Percentiles rank a stretch among this genome's conserved stretches.
These are phyloP conservation scores for Plasmodium ovale DNA, from an alignment of 169 alveolate genomes.

Conservation along the genomic window DNA sequence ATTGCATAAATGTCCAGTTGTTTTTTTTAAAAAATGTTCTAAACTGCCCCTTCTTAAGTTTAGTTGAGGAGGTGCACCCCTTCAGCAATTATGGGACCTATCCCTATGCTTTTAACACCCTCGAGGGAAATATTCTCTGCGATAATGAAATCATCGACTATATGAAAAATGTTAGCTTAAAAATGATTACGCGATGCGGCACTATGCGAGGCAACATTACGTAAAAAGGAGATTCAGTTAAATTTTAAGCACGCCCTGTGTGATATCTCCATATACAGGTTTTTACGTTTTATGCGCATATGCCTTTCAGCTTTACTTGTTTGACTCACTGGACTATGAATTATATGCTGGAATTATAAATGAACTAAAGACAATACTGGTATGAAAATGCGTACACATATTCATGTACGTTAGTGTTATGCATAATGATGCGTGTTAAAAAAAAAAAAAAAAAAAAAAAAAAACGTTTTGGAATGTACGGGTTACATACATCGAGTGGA, in stretches of 20 bases:
- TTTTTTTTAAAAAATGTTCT: constrained; percentile 68
- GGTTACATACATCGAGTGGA: background rate
- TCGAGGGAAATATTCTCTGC: constrained; percentile 63
- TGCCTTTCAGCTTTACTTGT: constrained; percentile 53
- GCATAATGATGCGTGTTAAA: too few species aligned
- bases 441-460: too few species aligned
- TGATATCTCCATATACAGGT: background rate
- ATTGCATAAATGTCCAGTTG: constrained; percentile 59
- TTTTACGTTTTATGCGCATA: background rate
- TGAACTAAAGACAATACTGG: constrained; percentile 70
- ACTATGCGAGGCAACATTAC: too few species aligned
- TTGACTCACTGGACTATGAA: constrained; percentile 64
- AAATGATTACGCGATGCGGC: too few species aligned
- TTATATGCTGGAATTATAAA: constrained; percentile 42
- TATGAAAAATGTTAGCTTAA: constrained; percentile 76
- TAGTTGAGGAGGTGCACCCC: constrained; percentile 71
- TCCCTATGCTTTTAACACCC: constrained; percentile 76
- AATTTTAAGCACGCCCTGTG: background rate
- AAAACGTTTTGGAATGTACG: too few species aligned
- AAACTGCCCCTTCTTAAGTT: constrained; percentile 56
- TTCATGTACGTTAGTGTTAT: too few species aligned
- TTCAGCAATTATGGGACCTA: constrained; percentile 56
- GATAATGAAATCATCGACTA: constrained; percentile 66
- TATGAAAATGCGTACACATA: background rate
- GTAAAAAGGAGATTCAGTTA: background rate